phyloP scores from a whole-genome alignment of 768 basidiomycete species.

The Mycena polygramma region DNA sequence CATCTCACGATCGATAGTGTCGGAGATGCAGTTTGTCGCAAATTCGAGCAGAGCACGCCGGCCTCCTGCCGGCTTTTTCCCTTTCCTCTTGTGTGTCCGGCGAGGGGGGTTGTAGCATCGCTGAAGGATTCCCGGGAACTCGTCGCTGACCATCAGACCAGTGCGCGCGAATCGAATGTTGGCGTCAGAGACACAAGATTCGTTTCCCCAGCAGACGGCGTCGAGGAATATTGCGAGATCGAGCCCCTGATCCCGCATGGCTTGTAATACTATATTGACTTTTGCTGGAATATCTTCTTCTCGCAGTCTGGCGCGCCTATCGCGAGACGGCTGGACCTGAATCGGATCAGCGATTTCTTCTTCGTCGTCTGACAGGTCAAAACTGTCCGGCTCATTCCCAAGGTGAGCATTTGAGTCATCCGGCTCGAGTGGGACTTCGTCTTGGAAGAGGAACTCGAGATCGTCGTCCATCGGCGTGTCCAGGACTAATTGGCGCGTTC shows the following conservation, averaged over 20 bases:
- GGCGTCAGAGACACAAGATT: background rate
- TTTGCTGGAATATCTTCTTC: background rate
- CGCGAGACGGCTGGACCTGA: background rate
- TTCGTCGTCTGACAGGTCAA: background rate
- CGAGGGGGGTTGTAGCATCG: background rate
- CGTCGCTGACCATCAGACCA: background rate
- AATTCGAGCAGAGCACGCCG: no score
- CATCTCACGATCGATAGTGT: background rate
- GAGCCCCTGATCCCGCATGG: background rate
- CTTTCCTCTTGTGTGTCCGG: no score
- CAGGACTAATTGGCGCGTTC: no score
- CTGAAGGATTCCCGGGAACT: background rate
- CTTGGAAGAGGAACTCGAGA: background rate
- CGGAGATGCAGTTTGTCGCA: no score
- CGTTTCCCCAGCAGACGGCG: background rate
- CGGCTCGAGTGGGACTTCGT: background rate
- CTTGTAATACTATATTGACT: background rate
- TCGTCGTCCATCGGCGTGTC: conserved; percentile 2
- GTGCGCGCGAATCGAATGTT: background rate
- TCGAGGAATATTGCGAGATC: background rate
- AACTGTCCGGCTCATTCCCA: background rate
- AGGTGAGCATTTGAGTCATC: background rate
- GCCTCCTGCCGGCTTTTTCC: no score
- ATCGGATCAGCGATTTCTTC: background rate
- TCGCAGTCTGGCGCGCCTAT: background rate